These are phyloP conservation scores for Phytophthora pisi DNA, from an alignment of 352 stramenopile genomes.

Conservation along the genomic window DNA sequence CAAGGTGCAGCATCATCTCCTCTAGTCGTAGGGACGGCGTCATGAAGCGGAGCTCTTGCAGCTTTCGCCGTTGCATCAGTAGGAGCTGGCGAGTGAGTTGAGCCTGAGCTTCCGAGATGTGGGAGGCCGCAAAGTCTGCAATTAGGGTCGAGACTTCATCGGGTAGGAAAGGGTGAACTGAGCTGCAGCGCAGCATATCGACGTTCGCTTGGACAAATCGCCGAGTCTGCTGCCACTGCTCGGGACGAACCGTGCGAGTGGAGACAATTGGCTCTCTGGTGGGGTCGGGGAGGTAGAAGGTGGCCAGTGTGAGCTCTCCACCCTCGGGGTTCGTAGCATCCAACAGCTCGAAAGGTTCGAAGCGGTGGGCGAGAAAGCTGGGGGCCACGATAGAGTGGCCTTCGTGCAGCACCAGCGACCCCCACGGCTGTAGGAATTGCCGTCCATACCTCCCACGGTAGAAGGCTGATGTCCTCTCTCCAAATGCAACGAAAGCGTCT, in stretches of 20 bases:
- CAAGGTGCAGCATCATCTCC: neutral
- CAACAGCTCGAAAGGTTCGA: constrained; percentile 24
- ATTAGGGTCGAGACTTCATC: constrained; percentile 12
- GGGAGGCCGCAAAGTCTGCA: constrained; percentile 12
- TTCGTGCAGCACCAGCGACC: constrained; percentile 19
- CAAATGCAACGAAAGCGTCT: constrained; percentile 19
- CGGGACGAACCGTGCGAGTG: constrained; percentile 10
- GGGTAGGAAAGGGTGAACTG: constrained; percentile 2
- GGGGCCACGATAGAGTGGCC: constrained; percentile 13
- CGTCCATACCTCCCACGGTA: constrained; percentile 12
- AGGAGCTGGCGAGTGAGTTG: constrained; percentile 10
- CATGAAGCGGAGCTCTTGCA: constrained; percentile 24
- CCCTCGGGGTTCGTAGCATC: constrained; percentile 10
- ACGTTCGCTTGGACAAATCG: constrained; percentile 27
- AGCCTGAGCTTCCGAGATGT: constrained; percentile 6
- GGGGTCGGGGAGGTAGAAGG: constrained; percentile 26
- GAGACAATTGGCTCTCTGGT: constrained; percentile 10
- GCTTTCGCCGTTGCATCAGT: constrained; percentile 6
- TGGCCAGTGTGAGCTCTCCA: constrained; percentile 21
- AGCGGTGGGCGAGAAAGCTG: constrained; percentile 15
- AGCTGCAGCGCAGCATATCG: constrained; percentile 9
- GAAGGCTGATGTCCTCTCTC: constrained; percentile 21
- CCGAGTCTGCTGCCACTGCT: constrained; percentile 22
- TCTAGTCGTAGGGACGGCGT: constrained; percentile 16
- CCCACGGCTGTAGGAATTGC: constrained; percentile 23